Evolutionary conservation across 164 flowering plant genomes (phyloP), one percentile per base, ranked within the genome.

Genomic region (Aristolochia contorta): DNA sequence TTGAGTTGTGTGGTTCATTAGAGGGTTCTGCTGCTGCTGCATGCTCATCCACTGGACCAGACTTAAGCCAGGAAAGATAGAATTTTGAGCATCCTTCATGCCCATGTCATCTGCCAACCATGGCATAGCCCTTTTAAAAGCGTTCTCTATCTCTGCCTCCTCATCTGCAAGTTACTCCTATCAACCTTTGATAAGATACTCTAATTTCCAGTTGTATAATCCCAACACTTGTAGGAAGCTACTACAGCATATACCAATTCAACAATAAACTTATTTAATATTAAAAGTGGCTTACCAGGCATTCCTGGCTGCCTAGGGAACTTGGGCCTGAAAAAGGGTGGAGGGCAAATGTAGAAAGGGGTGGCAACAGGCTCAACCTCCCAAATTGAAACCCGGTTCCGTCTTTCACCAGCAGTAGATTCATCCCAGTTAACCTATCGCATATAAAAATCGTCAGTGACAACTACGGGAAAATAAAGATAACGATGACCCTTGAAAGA

Each of bases 401-500:
- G 96, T 30, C 96, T 79, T 66, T 89, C 98, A 48, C 98, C 98
- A 63, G 96, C 91, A 22, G 89, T 78, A 43, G 98, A 89, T 77
- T 92, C 98, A 79, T 92, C 98, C 98, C 98, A 92, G 12, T 96
- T 96, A 60, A 89, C 96, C 98, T 92, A 60, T 30, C 45, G 60
- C 72, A 33, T 20, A 71, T 15, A 46, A 25, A 64, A 69, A 69
- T 57, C 45, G 7, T 37, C 43, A 37, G 43, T 37, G 7, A 48
- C 19, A 20, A 60, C 23, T 48, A 45, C n/a, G 19, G 9, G 22
- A 49, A 49, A 20, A 0, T 18, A 49, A 49, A 12, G 20, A 18
- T 18, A 20, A 49, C 4, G 19, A 18, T 16, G 19, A 49, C 4
- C 19, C 22, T 10, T 18, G 53, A 16, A 49, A 49, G 19, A 6